phyloP scores from a whole-genome alignment of 495 filamentous ascomycete genomes.

The Aspergillus baeticus region DNA sequence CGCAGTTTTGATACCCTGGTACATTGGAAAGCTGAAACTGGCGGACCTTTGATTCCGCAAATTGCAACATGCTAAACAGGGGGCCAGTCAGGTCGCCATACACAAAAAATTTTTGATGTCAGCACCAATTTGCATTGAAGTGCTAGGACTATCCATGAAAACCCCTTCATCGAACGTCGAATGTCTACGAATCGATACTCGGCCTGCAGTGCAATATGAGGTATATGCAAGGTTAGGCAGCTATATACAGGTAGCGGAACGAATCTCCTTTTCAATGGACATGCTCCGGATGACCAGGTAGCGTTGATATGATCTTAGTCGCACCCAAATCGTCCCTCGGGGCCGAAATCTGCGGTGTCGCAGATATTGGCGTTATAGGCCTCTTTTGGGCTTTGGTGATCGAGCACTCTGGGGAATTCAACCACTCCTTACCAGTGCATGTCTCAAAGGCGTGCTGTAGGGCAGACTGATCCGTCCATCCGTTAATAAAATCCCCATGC shows the following conservation, averaged over 20 bases:
- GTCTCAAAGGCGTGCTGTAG: conserved; percentile 17
- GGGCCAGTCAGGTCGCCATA: too few relatives aligned
- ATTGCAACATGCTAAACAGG: too few relatives aligned
- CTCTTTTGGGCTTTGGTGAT: conserved; percentile 15
- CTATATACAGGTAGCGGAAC: not conserved
- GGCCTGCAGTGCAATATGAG: not conserved
- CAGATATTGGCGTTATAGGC: conserved; percentile 1
- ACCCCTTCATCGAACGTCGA: too few relatives aligned
- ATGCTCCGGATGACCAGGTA: conserved; percentile 19
- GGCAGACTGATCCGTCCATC: conserved; percentile 22
- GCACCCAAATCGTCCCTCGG: conserved; percentile 22
- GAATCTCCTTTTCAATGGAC: not conserved
- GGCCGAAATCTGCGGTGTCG: conserved; percentile 8
- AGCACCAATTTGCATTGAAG: too few relatives aligned
- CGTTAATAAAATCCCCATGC: conserved; percentile 29
- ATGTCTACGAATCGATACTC: too few relatives aligned
- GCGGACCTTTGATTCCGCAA: too few relatives aligned
- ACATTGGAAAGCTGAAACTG: too few relatives aligned
- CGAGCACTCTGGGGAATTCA: conserved; percentile 17
- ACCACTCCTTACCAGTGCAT: conserved; percentile 16
- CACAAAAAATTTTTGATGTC: too few relatives aligned
- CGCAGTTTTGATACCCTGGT: too few relatives aligned
- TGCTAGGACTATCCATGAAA: too few relatives aligned
- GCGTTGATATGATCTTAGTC: conserved; percentile 9
- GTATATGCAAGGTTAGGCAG: not conserved